Evolutionary conservation across 2,329 filamentous ascomycete genomes (phyloP), one percentile per base, ranked within the genome.

Genomic region (Bipolaris gigantea): DNA sequence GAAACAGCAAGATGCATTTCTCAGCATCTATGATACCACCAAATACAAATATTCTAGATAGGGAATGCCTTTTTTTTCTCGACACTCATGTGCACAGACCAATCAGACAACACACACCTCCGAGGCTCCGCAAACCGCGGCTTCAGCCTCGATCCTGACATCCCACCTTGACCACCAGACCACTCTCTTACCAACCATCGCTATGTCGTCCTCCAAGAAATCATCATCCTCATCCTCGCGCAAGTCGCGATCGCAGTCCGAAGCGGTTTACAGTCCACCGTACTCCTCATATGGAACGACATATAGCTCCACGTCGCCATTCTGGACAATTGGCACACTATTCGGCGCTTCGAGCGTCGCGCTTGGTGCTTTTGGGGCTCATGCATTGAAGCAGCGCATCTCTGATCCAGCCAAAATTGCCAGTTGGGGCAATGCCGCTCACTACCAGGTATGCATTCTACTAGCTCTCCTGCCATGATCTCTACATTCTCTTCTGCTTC

Each of bases 331-430:
- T 48, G 85, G 84, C 56, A 85, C 83, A 65, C 69, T 88, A 48
- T 85, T 81, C 66, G 86, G 85, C 71, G 86, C 85, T 9, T 75
- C 81, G 4, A 81, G 82, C 66, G 85, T 89, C 44, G 77, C 77
- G 15, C 70, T 88, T 50, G 86, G 86, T 30, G 86, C 86, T 0
- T 89, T 89, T 71, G 86, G 86, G 33, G 85, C 85, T 11, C 86
- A 89, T 67, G 85, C 85, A 10, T 76, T 89, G 36, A 88, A 87
- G 75, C 80, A 80, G 55, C 76, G 77, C 60, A 83, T 87, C 65
- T 66, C 80, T 9, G 85, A 88, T 61, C 85, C 85, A 3, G 72
- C 77, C 11, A 79, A 79, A 56, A 71, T 88, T 36, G 81, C 83
- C 5, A 87, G 79, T 67, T 89, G 84, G 81, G 71, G 74, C 10